Evolutionary conservation across 2,329 filamentous ascomycete genomes (phyloP), one percentile per base, ranked within the genome.

Genomic region (Penicillium digitatum): DNA sequence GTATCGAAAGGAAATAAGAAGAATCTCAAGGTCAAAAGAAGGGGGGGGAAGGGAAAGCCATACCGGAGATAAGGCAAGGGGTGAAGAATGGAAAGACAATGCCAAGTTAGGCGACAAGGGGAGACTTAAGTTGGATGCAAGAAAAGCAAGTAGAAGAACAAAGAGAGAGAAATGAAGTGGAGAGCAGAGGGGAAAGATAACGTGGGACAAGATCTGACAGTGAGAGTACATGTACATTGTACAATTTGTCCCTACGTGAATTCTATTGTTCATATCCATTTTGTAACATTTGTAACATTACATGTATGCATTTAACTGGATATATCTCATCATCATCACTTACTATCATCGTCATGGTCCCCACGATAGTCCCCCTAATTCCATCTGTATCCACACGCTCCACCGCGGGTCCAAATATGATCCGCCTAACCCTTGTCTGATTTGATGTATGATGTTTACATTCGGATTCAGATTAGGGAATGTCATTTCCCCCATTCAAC

Each of bases 11-110:
- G 29, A 56, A 26, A 55, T 29, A 47, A 38, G 42, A 39, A 43
- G 48, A 18, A 48, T 45, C 43, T n/a, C 26, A 16, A 54, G 38
- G 43, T 32, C 12, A 51, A 52, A 42, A 44, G n/a, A n/a, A n/a
- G 14, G 32, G 49, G 32, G n/a, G 22, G 9, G 11, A 20, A 20
- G 49, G 42, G 14, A 11, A 27, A 55, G 59, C 57, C 47, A 51
- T 29, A 46, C 48, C 32, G 39, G 31, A 48, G 55, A 59, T 58
- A 57, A 54, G 54, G 56, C 48, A 61, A 59, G 56, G 62, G 59
- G 52, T 48, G 27, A 48, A 42, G 48, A 51, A 58, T 44, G 53
- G 39, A 52, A 20, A 24, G 26, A 45, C 40, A 45, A 49, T 46
- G 27, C 26, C 20, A 35, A 27, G 31, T 37, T 16, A 8, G 27